A percentile compares a stretch with the other conserved stretches of the same genome.
Evolutionary conservation across 768 basidiomycete species (phyloP).

Genomic region (Solioccasus polychromus): DNA sequence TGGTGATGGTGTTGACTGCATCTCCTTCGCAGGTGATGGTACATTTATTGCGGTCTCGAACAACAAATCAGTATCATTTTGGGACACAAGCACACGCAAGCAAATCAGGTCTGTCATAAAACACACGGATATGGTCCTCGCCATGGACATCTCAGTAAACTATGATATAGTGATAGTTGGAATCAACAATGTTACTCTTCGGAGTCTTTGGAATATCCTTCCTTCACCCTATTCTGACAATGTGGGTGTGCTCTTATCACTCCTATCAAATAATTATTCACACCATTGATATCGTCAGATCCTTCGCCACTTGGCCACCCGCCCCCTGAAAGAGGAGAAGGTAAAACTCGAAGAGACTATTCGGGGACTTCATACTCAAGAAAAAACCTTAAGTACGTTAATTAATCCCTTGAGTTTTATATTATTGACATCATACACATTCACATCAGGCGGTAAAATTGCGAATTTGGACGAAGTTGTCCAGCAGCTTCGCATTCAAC

Average conservation of each 20-base stretch:
- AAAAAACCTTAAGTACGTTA: too few relatives aligned
- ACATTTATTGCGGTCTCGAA: slow-evolving; percentile 5
- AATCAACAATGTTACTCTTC: not conserved
- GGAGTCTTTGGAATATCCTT: not conserved
- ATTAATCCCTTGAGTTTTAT: too few relatives aligned
- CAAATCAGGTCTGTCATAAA: slow-evolving; percentile 9
- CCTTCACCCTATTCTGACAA: not conserved
- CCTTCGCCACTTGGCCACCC: too few relatives aligned
- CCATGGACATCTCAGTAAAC: slow-evolving; percentile 5
- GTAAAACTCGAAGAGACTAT: not conserved
- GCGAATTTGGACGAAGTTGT: not conserved
- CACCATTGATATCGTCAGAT: not conserved
- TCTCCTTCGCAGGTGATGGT: slow-evolving; percentile 1
- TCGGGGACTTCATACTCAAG: too few relatives aligned
- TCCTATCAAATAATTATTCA: too few relatives aligned
- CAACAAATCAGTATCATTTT: slow-evolving; percentile 7
- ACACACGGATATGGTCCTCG: not conserved
- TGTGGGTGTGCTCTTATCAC: too few relatives aligned
- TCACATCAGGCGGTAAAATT: not conserved
- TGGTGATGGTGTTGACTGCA: not conserved
- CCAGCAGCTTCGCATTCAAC: not conserved
- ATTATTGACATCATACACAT: too few relatives aligned
- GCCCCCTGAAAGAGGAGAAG: not conserved
- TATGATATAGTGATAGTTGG: slow-evolving; percentile 4
- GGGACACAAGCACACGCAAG: slow-evolving; percentile 6